Evolutionary conservation across 495 filamentous ascomycete genomes (phyloP).

Genomic region (Aspergillus nanangensis): DNA sequence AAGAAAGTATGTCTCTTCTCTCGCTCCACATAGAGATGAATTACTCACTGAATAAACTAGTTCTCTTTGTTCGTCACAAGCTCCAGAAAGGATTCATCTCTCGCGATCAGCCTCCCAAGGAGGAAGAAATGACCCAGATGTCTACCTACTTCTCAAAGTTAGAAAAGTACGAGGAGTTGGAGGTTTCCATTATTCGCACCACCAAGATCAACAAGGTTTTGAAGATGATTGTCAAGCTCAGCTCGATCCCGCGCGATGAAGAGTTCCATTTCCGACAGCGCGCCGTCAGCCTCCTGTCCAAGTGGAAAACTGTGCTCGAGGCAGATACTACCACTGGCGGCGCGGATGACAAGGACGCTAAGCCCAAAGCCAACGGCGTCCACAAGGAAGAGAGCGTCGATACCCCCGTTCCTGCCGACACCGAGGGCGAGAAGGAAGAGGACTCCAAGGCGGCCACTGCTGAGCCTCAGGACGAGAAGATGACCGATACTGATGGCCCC

Average conservation of each 20-base stretch:
- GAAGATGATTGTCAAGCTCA: slow-evolving; percentile 81
- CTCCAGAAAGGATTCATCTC: slow-evolving; percentile 88
- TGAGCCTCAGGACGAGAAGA: slow-evolving; percentile 34
- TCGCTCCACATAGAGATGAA: background rate
- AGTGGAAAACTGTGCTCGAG: slow-evolving; percentile 78
- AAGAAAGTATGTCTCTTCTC: slow-evolving; percentile 53
- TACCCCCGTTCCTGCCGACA: slow-evolving; percentile 34
- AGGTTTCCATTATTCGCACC: slow-evolving; percentile 73
- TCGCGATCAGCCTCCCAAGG: slow-evolving; percentile 72
- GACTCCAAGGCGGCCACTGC: slow-evolving; percentile 37
- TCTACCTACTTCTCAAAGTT: slow-evolving; percentile 73
- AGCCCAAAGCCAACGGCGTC: slow-evolving; percentile 46
- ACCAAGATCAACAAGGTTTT: slow-evolving; percentile 96
- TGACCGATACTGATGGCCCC: slow-evolving; percentile 29
- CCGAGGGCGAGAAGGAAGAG: slow-evolving; percentile 43
- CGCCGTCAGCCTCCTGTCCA: slow-evolving; percentile 65
- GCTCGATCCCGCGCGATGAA: slow-evolving; percentile 75
- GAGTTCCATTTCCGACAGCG: slow-evolving; percentile 81
- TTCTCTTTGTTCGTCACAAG: slow-evolving; percentile 82
- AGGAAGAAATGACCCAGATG: slow-evolving; percentile 86
- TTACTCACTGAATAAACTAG: slow-evolving; percentile 26
- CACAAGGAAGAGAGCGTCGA: slow-evolving; percentile 44
- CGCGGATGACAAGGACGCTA: slow-evolving; percentile 39
- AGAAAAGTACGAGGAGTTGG: slow-evolving; percentile 72
- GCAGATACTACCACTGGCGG: slow-evolving; percentile 41